Conservation (phyloP, 495 filamentous ascomycete species). For the Friedmanniomyces simplex region DNA sequence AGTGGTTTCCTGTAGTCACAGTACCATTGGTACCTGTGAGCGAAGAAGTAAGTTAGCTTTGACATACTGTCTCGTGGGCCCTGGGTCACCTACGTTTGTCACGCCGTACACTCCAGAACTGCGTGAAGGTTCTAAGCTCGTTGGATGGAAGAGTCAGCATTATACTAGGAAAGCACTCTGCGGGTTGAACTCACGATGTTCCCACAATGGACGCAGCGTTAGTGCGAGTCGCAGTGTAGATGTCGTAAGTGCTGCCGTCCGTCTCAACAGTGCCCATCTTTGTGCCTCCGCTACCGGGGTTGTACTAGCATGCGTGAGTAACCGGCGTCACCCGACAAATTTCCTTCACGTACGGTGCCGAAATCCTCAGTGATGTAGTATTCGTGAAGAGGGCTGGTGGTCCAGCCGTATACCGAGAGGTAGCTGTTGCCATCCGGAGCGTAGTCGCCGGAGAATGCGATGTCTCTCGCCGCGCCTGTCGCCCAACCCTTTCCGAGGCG, state of each 20-base stretch:
- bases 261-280: conserved; percentile 8
- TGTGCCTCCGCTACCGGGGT: no score
- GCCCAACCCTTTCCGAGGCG: no score
- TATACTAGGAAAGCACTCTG: no score
- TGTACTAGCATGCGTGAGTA: no score
- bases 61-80: neutral
- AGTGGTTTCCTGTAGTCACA: neutral
- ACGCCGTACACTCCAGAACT: conserved; percentile 38
- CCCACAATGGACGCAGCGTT: conserved; percentile 44
- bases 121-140: conserved; percentile 55
- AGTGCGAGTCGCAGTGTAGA: conserved; percentile 17
- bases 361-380: conserved; percentile 56
- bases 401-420: conserved; percentile 56
- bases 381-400: conserved; percentile 49
- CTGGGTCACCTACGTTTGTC: neutral
- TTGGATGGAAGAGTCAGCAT: no score
- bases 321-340: no score
- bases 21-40: neutral
- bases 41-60: neutral
- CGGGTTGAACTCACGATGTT: no score
- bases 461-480: conserved; percentile 32
- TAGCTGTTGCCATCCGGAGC: conserved; percentile 48
- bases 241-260: conserved; percentile 25
- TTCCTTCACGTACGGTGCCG: no score
- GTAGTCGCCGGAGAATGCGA: conserved; percentile 47